phyloP scores from a whole-genome alignment of 2,329 filamentous ascomycete genomes.

The Cercospora brassicicola region DNA sequence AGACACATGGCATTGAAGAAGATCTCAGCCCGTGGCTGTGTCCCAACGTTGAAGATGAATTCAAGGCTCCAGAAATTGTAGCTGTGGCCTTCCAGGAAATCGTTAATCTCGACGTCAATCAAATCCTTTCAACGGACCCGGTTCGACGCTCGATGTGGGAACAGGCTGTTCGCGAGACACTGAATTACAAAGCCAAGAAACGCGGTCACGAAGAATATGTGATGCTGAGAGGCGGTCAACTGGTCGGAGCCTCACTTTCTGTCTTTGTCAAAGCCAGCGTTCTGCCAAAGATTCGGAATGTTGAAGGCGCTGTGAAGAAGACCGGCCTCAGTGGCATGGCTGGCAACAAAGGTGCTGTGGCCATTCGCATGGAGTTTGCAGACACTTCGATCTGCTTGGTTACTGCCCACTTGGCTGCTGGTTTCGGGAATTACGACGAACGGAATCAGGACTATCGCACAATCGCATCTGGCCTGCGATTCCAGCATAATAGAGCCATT shows the following conservation, averaged over 20 bases:
- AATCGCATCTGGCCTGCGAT: slow-evolving; percentile 81
- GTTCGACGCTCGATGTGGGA: slow-evolving; percentile 85
- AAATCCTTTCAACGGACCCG: slow-evolving; percentile 98
- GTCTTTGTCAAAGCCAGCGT: slow-evolving; percentile 82
- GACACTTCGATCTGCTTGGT: slow-evolving; percentile 93
- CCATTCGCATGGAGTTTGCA: slow-evolving; percentile 91
- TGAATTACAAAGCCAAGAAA: slow-evolving; percentile 70
- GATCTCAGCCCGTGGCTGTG: slow-evolving; percentile 87
- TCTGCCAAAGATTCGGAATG: slow-evolving; percentile 85
- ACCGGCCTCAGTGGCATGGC: slow-evolving; percentile 94
- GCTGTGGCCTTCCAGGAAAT: slow-evolving; percentile 97
- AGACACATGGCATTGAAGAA: slow-evolving; percentile 71
- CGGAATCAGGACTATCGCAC: slow-evolving; percentile 89
- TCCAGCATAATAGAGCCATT: slow-evolving; percentile 86
- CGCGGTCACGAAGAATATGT: slow-evolving; percentile 78
- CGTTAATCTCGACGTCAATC: slow-evolving; percentile 93
- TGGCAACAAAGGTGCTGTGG: slow-evolving; percentile 96
- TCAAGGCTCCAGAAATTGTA: slow-evolving; percentile 75
- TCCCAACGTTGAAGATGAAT: slow-evolving; percentile 58
- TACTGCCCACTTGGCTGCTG: slow-evolving; percentile 92
- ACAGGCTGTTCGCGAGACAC: slow-evolving; percentile 69
- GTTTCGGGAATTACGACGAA: slow-evolving; percentile 95
- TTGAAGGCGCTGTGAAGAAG: slow-evolving; percentile 95
- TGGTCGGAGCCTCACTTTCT: slow-evolving; percentile 89
- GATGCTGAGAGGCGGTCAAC: slow-evolving; percentile 82